A percentile compares a stretch with the other conserved stretches of the same genome.
Conservation (phyloP, 2,329 filamentous ascomycete species). For the Monosporascus sp. region DNA sequence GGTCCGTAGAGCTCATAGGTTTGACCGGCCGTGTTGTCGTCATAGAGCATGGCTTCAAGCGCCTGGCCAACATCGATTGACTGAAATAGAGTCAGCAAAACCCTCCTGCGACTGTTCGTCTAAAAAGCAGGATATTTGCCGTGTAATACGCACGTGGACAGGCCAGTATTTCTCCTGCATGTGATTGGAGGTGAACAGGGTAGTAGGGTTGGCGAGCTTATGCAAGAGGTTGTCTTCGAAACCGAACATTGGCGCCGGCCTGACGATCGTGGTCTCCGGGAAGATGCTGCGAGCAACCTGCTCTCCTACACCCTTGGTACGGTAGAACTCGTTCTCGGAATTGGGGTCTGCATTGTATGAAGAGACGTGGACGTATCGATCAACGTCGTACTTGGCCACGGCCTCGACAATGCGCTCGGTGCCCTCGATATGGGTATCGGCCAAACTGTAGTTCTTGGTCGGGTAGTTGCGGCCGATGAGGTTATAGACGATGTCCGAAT, state of each 20-base stretch:
- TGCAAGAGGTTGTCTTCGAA: conserved; percentile 91
- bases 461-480: conserved; percentile 90
- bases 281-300: conserved; percentile 80
- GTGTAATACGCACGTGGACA: conserved; percentile 63
- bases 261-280: conserved; percentile 94
- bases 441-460: conserved; percentile 94
- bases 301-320: conserved; percentile 85
- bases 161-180: conserved; percentile 89
- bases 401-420: conserved; percentile 89
- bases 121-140: neutral
- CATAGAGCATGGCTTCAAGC: conserved; percentile 82
- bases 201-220: conserved; percentile 72
- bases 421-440: conserved; percentile 90
- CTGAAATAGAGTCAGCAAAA: conserved; percentile 33
- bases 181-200: conserved; percentile 85
- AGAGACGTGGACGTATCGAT: conserved; percentile 94
- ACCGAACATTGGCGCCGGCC: conserved; percentile 88
- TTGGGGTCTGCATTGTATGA: conserved; percentile 82
- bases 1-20: conserved; percentile 95
- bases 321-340: conserved; percentile 83
- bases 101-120: no score
- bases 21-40: conserved; percentile 83
- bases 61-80: conserved; percentile 86
- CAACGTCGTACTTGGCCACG: conserved; percentile 95
- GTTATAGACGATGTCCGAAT: conserved; percentile 98